phyloP scores from a whole-genome alignment of 306 rosid species.

The Lablab purpureus region DNA sequence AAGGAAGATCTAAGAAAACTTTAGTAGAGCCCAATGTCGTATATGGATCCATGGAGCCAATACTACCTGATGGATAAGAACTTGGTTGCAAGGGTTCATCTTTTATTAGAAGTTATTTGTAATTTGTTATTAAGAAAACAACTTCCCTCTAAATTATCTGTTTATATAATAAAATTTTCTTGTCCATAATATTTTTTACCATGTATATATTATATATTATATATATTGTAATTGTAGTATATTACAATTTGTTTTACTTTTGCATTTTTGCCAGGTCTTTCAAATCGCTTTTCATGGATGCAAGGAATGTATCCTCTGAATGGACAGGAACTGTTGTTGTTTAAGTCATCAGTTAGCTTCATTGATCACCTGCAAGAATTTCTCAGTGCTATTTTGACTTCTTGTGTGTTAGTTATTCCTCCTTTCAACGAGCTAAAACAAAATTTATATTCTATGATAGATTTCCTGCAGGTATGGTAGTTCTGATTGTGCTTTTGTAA shows the following conservation, averaged over 20 bases:
- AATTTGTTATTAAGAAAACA: background rate
- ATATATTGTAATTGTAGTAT: background rate
- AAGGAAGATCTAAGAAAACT: too few relatives aligned
- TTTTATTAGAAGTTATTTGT: conserved; percentile 15
- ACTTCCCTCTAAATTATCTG: conserved; percentile 7
- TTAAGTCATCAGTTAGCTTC: conserved; percentile 87
- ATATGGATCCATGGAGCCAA: background rate
- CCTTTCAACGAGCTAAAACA: conserved; percentile 65
- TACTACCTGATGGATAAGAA: conserved; percentile 19
- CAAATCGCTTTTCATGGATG: conserved; percentile 90
- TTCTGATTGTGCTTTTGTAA: conserved; percentile 20
- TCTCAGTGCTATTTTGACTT: conserved; percentile 75
- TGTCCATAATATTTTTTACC: conserved; percentile 4
- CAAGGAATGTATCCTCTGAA: conserved; percentile 72
- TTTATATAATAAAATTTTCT: background rate
- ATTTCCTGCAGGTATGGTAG: conserved; percentile 71
- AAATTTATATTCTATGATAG: conserved; percentile 62
- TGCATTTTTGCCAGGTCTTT: conserved; percentile 64
- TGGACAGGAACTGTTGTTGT: conserved; percentile 70
- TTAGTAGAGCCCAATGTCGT: too few relatives aligned
- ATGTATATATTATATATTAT: background rate
- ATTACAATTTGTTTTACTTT: conserved; percentile 34
- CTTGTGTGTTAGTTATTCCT: conserved; percentile 80
- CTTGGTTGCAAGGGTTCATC: conserved; percentile 3
- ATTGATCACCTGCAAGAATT: conserved; percentile 94